Evolutionary conservation across 1,284 basidiomycete species (phyloP), one percentile per base, ranked within the genome.

Genomic region (Trichosporon inkin): DNA sequence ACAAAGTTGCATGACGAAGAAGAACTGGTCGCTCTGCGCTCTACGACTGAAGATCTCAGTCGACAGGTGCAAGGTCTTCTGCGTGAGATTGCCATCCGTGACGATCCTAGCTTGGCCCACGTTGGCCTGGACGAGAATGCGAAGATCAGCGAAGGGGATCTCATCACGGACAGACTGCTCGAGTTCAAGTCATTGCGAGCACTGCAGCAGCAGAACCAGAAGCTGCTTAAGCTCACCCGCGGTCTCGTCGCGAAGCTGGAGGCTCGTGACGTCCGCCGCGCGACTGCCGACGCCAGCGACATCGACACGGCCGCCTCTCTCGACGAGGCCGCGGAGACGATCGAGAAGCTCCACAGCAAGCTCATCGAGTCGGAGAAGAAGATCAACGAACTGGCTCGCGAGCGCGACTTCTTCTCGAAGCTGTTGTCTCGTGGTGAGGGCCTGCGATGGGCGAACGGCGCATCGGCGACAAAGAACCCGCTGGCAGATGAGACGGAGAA

Each of bases 161-260:
- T 98, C 65, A 95, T 98, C 75, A 89, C 90, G 20, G 89, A 89
- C 71, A 84, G 93, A 68, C 85, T 99, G 13, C 89, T 98, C 51
- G 84, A 92, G 24, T 99, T 94, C 85, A 83, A 82, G 51, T 89
- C 87, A 1, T 85, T 98, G 53, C 83, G 85, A 11, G 83, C 84
- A 19, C 80, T 99, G 28, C 92, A 96, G 70, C 84, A 87, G 53
- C 92, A 62, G 79, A 99, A 99, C 75, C 86, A 89, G 77, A 88
- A 89, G 67, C 80, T 98, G 10, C 81, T 99, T 34, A 86, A 84
- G 71, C 86, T 96, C 62, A 87, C 89, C 8, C 84, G 94, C 20
- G 88, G 90, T 62, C 81, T 93, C 34, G 88, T 86, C 8, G 79
- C 82, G 37, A 88, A 88, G 79, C 84, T 93, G 81, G 90, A 92